A percentile compares a stretch with the other conserved stretches of the same genome.
These are phyloP conservation scores for Lachancea lanzarotensis DNA, from an alignment of 805 yeast species.

Conservation along the genomic window DNA sequence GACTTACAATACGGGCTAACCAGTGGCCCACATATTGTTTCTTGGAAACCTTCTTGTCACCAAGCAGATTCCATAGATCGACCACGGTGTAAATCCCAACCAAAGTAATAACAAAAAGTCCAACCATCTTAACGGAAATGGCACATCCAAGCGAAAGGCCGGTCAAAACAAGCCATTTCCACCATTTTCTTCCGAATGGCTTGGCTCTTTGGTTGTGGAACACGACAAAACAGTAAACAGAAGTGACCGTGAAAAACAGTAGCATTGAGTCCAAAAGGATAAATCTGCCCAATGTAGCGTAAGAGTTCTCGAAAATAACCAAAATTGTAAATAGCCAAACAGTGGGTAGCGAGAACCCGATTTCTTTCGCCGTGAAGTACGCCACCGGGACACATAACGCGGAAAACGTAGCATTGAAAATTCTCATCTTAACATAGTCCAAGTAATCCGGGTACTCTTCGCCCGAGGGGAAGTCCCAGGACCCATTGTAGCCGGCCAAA, in stretches of 20 bases:
- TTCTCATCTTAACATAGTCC: constrained; percentile 60
- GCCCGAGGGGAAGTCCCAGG: constrained; percentile 70
- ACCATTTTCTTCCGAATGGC: constrained; percentile 77
- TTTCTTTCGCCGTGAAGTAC: constrained; percentile 57
- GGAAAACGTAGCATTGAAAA: constrained; percentile 64
- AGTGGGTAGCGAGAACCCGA: constrained; percentile 46
- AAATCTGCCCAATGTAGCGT: constrained; percentile 64
- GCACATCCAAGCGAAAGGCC: constrained; percentile 87
- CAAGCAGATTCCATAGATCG: constrained; percentile 81
- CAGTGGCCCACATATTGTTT: constrained; percentile 52
- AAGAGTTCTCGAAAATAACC: constrained; percentile 63
- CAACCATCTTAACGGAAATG: constrained; percentile 94
- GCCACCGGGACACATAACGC: constrained; percentile 64
- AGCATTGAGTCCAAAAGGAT: constrained; percentile 73
- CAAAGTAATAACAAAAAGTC: constrained; percentile 78
- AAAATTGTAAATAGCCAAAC: constrained; percentile 55
- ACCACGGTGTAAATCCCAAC: constrained; percentile 86
- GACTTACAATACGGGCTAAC: constrained; percentile 56
- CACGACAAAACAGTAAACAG: constrained; percentile 54
- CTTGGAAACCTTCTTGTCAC: constrained; percentile 53
- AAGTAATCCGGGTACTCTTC: constrained; percentile 52
- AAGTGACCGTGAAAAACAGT: constrained; percentile 65
- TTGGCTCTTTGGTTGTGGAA: constrained; percentile 42
- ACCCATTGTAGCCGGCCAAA: constrained; percentile 74
- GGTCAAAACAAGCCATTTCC: constrained; percentile 82